These are phyloP conservation scores for Xylariaceae sp. DNA, from an alignment of 2,329 filamentous ascomycete species.

Conservation along the genomic window DNA sequence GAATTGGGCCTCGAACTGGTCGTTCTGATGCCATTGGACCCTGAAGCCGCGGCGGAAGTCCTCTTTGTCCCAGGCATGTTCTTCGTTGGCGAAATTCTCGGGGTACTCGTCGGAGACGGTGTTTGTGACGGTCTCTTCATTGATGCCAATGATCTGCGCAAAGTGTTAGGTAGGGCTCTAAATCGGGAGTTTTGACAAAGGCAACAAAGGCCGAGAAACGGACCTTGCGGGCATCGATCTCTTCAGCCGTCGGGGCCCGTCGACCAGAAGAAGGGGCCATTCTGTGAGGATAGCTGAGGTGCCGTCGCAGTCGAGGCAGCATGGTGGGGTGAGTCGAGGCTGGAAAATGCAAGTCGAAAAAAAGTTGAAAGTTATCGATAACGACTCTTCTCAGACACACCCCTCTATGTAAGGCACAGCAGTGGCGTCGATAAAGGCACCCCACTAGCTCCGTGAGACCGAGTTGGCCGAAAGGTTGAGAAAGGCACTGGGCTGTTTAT, in stretches of 20 bases:
- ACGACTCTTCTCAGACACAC: conserved; percentile 5
- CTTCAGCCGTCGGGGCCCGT: conserved; percentile 20
- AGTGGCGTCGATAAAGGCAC: conserved; percentile 7
- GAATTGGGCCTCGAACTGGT: conserved; percentile 74
- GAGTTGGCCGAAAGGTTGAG: too few species aligned
- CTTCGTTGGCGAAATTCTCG: conserved; percentile 83
- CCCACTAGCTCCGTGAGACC: conserved; percentile 12
- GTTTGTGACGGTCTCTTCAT: conserved; percentile 85
- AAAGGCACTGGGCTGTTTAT: too few species aligned
- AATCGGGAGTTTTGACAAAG: neutral
- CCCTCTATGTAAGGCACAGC: neutral
- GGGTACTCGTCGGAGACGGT: conserved; percentile 89
- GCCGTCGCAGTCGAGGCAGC: conserved; percentile 8
- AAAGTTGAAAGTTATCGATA: conserved; percentile 27
- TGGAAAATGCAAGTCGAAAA: conserved; percentile 12
- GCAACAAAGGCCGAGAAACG: neutral
- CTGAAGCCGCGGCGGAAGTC: conserved; percentile 67
- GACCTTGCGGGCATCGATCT: conserved; percentile 30
- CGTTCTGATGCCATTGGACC: conserved; percentile 81
- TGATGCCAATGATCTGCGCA: conserved; percentile 74
- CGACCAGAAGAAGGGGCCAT: conserved; percentile 30
- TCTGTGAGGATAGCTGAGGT: conserved; percentile 10
- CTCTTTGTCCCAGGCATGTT: conserved; percentile 73
- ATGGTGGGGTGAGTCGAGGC: conserved; percentile 23
- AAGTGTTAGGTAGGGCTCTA: conserved; percentile 14